phyloP scores from a whole-genome alignment of 208 protist species.

The Trypanosoma theileri region DNA sequence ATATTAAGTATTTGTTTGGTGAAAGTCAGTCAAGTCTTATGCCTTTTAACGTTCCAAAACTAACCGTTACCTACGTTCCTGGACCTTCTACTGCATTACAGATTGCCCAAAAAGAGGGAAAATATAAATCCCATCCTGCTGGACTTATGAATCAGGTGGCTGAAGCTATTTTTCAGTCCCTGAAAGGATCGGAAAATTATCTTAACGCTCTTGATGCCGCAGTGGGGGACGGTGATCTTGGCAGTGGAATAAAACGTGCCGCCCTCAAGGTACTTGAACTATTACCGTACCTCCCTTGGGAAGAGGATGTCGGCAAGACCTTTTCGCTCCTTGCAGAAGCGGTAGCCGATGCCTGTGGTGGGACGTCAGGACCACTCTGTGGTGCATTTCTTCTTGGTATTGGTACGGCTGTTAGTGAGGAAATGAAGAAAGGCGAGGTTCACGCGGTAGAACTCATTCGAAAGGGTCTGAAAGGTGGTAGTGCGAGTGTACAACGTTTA shows the following conservation, averaged over 20 bases:
- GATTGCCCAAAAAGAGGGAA: constrained; percentile 32
- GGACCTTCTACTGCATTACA: constrained; percentile 42
- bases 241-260: constrained; percentile 55
- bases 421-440: constrained; percentile 16
- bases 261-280: constrained; percentile 33
- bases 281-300: constrained; percentile 47
- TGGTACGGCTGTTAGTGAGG: constrained; percentile 28
- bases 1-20: constrained; percentile 48
- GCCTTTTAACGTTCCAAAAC: constrained; percentile 47
- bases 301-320: constrained; percentile 27
- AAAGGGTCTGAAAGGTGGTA: constrained; percentile 36
- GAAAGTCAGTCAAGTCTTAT: constrained; percentile 48
- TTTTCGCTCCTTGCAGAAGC: constrained; percentile 53
- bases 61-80: constrained; percentile 17
- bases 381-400: constrained; percentile 56
- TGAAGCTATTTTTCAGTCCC: constrained; percentile 33
- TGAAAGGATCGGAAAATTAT: constrained; percentile 33
- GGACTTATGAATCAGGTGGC: constrained; percentile 23
- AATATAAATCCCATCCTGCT: neutral
- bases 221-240: constrained; percentile 66
- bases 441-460: constrained; percentile 32
- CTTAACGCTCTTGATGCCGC: constrained; percentile 63
- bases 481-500: constrained; percentile 45
- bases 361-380: constrained; percentile 67
- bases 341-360: constrained; percentile 53